phyloP scores from a whole-genome alignment of 768 basidiomycete genomes.

The Leccinum rimulosum region DNA sequence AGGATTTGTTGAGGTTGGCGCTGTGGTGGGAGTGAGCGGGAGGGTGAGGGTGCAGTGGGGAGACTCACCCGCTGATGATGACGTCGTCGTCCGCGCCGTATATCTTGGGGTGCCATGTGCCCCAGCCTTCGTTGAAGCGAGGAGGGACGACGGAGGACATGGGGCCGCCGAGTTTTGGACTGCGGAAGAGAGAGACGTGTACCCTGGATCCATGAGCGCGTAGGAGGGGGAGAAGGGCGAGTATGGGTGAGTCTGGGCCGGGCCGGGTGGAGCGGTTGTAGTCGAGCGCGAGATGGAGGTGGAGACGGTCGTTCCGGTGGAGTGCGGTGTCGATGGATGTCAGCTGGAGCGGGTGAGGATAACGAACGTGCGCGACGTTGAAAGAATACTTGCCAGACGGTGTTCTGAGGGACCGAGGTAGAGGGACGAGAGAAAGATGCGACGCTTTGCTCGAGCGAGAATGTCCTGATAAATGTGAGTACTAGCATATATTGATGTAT shows the following conservation, averaged over 20 bases:
- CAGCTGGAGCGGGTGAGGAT: conserved; percentile 50
- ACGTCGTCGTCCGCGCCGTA: conserved; percentile 93
- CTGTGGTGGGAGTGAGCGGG: conserved; percentile 39
- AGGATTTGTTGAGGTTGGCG: conserved; percentile 89
- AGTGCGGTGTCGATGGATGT: conserved; percentile 62
- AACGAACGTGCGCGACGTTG: background rate
- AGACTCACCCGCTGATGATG: conserved; percentile 84
- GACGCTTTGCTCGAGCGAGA: conserved; percentile 69
- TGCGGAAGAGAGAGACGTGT: conserved; percentile 79
- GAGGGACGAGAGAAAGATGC: conserved; percentile 87
- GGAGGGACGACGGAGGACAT: conserved; percentile 80
- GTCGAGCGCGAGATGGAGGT: conserved; percentile 75
- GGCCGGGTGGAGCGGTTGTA: conserved; percentile 76
- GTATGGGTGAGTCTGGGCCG: conserved; percentile 65
- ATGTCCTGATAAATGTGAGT: conserved; percentile 50
- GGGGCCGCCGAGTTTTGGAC: conserved; percentile 77
- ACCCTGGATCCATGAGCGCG: conserved; percentile 70
- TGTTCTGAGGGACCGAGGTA: conserved; percentile 82
- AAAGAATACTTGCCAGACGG: conserved; percentile 62
- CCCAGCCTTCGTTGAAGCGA: conserved; percentile 97
- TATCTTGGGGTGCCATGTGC: conserved; percentile 96
- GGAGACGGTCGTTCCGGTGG: conserved; percentile 53
- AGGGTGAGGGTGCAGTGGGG: background rate
- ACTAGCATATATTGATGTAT: background rate
- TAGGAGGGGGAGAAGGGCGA: conserved; percentile 68